These are phyloP conservation scores for Vanrija sp. DNA, from an alignment of 1,284 basidiomycete species.

Conservation along the genomic window DNA sequence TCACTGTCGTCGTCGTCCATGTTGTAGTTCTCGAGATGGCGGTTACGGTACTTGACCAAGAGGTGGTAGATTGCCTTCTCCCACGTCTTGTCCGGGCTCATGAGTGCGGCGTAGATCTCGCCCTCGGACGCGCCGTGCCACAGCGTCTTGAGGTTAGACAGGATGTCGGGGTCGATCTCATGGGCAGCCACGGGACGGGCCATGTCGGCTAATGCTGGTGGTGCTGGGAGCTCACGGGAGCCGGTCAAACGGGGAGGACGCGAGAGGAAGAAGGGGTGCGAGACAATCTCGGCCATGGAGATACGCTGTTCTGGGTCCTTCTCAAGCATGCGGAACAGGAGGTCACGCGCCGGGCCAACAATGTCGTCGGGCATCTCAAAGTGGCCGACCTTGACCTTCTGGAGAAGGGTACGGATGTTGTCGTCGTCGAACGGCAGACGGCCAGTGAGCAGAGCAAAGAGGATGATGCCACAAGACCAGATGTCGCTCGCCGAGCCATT, in stretches of 20 bases:
- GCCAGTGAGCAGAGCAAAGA: conserved; percentile 88
- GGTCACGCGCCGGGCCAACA: conserved; percentile 69
- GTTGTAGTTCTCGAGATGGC: conserved; percentile 63
- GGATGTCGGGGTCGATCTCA: conserved; percentile 82
- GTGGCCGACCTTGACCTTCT: conserved; percentile 76
- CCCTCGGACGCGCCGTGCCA: conserved; percentile 75
- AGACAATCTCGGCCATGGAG: conserved; percentile 78
- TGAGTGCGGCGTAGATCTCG: conserved; percentile 65
- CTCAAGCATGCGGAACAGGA: conserved; percentile 82
- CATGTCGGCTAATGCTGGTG: conserved; percentile 65
- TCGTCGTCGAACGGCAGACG: conserved; percentile 87
- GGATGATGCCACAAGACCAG: conserved; percentile 97
- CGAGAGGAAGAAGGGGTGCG: conserved; percentile 83
- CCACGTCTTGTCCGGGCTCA: conserved; percentile 65
- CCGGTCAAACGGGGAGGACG: conserved; percentile 56
- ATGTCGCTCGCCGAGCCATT: conserved; percentile 87
- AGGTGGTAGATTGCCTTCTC: conserved; percentile 90
- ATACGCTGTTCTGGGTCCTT: conserved; percentile 78
- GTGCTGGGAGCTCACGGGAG: conserved; percentile 58
- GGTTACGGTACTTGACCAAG: conserved; percentile 69
- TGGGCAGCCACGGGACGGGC: conserved; percentile 61
- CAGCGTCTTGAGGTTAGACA: conserved; percentile 83
- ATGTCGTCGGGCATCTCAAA: conserved; percentile 81
- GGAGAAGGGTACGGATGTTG: conserved; percentile 65
- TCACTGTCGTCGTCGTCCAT: conserved; percentile 53